These are phyloP conservation scores for Leucocoprinus sp. DNA, from an alignment of 768 basidiomycete genomes.

Conservation along the genomic window DNA sequence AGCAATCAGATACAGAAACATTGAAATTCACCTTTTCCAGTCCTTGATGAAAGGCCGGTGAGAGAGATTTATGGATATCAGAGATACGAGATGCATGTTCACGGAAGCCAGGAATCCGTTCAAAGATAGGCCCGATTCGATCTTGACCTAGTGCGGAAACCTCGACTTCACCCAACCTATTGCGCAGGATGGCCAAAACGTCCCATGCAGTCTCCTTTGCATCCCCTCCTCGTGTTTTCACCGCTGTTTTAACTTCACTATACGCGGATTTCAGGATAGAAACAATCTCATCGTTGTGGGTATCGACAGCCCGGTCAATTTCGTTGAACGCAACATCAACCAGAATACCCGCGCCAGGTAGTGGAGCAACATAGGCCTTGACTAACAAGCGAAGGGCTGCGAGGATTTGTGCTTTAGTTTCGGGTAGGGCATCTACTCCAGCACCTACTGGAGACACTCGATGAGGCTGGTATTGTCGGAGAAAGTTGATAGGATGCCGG, in stretches of 20 bases:
- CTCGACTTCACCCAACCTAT: background rate
- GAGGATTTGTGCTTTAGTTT: conserved; percentile 23
- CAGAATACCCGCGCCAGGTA: conserved; percentile 29
- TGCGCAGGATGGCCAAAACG: conserved; percentile 3
- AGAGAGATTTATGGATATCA: background rate
- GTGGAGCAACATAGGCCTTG: conserved; percentile 30
- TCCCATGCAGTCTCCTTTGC: conserved; percentile 4
- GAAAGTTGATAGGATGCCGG: conserved; percentile 2
- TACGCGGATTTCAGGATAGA: conserved; percentile 27
- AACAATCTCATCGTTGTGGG: conserved; percentile 32
- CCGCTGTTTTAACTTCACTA: conserved; percentile 23
- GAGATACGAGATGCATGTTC: conserved; percentile 1
- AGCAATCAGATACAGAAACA: conserved; percentile 1
- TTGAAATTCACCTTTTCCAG: conserved; percentile 6
- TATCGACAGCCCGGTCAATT: conserved; percentile 28
- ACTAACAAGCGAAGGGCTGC: conserved; percentile 30
- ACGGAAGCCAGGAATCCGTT: conserved; percentile 1
- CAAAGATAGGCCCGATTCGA: conserved; percentile 5
- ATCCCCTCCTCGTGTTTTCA: conserved; percentile 6
- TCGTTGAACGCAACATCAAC: conserved; percentile 37
- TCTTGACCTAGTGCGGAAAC: background rate
- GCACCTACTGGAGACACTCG: conserved; percentile 9
- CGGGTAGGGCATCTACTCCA: background rate
- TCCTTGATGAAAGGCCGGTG: background rate
- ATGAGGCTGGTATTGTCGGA: conserved; percentile 6